Conservation (phyloP, 805 yeast genomes). For the Hanseniaspora valbyensis region DNA sequence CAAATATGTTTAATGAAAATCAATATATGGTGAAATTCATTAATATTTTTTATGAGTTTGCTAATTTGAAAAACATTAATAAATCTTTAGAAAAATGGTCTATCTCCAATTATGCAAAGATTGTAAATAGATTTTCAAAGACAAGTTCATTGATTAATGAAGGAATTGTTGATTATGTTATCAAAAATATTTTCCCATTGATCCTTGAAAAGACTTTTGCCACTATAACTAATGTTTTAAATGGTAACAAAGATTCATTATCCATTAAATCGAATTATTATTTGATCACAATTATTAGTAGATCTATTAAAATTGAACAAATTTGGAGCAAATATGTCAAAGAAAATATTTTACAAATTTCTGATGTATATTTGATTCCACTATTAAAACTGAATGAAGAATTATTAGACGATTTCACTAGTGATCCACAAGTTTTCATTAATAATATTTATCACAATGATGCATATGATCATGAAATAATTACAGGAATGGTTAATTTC, state of each 20-base stretch:
- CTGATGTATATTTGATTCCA: constrained; percentile 10
- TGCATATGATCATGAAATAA: constrained; percentile 11
- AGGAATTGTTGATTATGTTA: constrained; percentile 47
- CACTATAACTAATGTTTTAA: not conserved
- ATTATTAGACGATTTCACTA: constrained; percentile 2
- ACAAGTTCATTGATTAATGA: constrained; percentile 34
- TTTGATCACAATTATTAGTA: constrained; percentile 16
- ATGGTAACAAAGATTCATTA: not conserved
- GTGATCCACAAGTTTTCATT: constrained; percentile 12
- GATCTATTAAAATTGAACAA: not conserved
- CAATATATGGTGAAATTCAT: constrained; percentile 46
- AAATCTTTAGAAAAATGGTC: constrained; percentile 75
- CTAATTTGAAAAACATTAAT: constrained; percentile 41
- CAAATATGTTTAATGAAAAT: constrained; percentile 32
- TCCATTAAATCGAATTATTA: constrained; percentile 1
- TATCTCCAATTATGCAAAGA: constrained; percentile 59
- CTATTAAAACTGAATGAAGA: constrained; percentile 9
- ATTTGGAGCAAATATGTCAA: constrained; percentile 3
- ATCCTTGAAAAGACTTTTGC: constrained; percentile 3
- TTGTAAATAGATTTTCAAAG: constrained; percentile 53
- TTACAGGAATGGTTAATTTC: constrained; percentile 4
- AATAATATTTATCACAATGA: constrained; percentile 14
- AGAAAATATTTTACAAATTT: not conserved
- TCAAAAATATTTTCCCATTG: constrained; percentile 47
- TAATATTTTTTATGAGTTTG: constrained; percentile 52